Evolutionary conservation across 1,284 basidiomycete species (phyloP).

Genomic region (Rugosomyces carneus): DNA sequence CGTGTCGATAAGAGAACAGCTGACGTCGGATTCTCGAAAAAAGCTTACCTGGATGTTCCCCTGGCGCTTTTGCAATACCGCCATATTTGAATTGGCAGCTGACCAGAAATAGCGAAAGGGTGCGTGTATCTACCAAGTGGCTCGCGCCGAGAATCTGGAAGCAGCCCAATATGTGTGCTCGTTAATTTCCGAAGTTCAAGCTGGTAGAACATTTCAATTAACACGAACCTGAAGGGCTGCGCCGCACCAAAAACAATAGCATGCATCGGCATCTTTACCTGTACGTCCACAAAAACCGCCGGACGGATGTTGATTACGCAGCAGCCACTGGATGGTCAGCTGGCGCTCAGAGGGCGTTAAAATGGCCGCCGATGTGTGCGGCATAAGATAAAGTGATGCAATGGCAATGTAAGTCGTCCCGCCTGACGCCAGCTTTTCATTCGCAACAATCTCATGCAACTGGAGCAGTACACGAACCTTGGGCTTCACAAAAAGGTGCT

Average conservation of each 20-base stretch:
- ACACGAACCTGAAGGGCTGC: constrained; percentile 63
- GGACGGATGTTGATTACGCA: constrained; percentile 56
- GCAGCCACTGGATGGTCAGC: constrained; percentile 70
- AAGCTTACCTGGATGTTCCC: constrained; percentile 64
- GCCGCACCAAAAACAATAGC: constrained; percentile 94
- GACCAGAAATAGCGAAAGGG: constrained; percentile 60
- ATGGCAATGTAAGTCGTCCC: constrained; percentile 93
- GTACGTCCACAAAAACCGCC: constrained; percentile 87
- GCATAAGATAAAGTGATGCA: constrained; percentile 64
- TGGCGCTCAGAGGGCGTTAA: constrained; percentile 39
- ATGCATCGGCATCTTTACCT: constrained; percentile 82
- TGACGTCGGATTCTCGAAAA: background rate
- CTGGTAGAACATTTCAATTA: background rate
- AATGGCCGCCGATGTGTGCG: constrained; percentile 20
- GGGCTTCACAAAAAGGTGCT: constrained; percentile 75
- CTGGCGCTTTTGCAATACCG: constrained; percentile 78
- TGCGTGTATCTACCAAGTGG: constrained; percentile 46
- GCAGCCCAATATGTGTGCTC: background rate
- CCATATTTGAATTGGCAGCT: constrained; percentile 81
- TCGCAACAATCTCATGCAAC: background rate
- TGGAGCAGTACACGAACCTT: constrained; percentile 51
- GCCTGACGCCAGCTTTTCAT: constrained; percentile 37
- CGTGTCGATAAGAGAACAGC: background rate
- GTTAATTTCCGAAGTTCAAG: background rate
- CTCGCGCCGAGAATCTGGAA: constrained; percentile 62